Conservation (phyloP, 2,329 filamentous ascomycete species). For the Hymenoscyphus fraxineus region DNA sequence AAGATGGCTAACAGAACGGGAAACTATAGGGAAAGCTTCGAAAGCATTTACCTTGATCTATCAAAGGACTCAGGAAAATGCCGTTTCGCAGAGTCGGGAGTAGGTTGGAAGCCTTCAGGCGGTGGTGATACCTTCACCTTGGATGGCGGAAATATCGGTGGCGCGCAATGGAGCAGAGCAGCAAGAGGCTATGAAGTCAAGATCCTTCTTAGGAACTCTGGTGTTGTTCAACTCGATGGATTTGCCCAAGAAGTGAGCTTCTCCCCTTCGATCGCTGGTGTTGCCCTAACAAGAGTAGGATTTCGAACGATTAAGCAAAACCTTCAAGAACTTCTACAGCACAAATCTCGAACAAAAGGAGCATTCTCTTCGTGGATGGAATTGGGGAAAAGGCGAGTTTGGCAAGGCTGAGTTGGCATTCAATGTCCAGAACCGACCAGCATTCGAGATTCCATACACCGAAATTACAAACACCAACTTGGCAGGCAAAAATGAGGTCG, state of each 20-base stretch:
- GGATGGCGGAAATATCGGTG: slow-evolving; percentile 78
- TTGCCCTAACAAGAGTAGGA: slow-evolving; percentile 50
- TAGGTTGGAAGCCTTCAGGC: slow-evolving; percentile 89
- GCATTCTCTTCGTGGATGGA: slow-evolving; percentile 94
- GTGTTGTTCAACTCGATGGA: slow-evolving; percentile 89
- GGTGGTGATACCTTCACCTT: slow-evolving; percentile 93
- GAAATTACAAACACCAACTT: slow-evolving; percentile 98
- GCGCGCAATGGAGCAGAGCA: slow-evolving; percentile 91
- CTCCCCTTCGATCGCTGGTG: slow-evolving; percentile 6
- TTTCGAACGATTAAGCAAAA: slow-evolving; percentile 82
- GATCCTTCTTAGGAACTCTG: slow-evolving; percentile 78
- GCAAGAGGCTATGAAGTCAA: slow-evolving; percentile 92
- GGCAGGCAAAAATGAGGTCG: slow-evolving; percentile 95
- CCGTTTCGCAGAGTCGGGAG: slow-evolving; percentile 87
- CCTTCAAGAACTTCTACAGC: slow-evolving; percentile 98
- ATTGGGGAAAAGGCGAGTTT: slow-evolving; percentile 98
- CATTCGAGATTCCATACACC: slow-evolving; percentile 94
- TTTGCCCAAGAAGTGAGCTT: slow-evolving; percentile 74
- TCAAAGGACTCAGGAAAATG: slow-evolving; percentile 91
- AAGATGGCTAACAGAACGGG: background rate
- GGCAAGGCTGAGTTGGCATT: slow-evolving; percentile 92
- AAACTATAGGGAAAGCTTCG: slow-evolving; percentile 74
- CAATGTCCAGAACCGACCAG: slow-evolving; percentile 93
- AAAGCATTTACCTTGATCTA: slow-evolving; percentile 93
- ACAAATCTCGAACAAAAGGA: slow-evolving; percentile 88